Evolutionary conservation across 176 grass and related monocot species (phyloP).

Genomic region (Olyra latifolia): DNA sequence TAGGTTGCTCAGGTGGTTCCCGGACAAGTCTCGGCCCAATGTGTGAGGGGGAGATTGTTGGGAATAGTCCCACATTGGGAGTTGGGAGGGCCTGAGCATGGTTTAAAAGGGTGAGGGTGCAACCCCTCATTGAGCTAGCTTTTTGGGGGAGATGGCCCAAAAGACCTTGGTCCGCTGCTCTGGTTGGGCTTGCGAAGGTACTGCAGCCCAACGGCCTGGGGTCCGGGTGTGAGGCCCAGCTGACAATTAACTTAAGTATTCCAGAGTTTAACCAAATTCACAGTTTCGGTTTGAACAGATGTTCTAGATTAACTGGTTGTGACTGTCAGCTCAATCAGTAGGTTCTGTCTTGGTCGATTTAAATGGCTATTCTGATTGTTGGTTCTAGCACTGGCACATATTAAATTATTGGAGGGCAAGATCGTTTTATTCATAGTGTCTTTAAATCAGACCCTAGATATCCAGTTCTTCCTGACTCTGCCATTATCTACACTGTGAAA

Average conservation of each 20-base stretch:
- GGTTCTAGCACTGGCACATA: neutral
- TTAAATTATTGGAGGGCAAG: neutral
- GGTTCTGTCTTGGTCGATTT: neutral
- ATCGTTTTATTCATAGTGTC: neutral
- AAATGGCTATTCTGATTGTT: neutral
- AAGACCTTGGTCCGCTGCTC: no score
- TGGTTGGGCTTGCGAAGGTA: no score
- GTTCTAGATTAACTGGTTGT: neutral
- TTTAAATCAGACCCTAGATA: neutral
- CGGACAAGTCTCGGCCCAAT: no score
- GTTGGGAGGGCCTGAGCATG: no score
- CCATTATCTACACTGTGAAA: neutral
- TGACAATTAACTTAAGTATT: neutral
- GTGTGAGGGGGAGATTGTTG: no score
- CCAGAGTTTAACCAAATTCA: neutral
- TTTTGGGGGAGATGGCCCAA: no score
- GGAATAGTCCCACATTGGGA: no score
- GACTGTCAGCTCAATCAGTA: neutral
- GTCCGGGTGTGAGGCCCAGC: no score
- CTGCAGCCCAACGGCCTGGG: no score
- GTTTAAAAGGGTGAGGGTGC: no score
- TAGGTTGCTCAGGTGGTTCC: no score
- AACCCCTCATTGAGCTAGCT: no score
- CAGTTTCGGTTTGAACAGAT: neutral
- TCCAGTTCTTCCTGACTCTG: neutral